Conservation (phyloP, 108 stramenopile species). For the Aurantiochytrium sp. region DNA sequence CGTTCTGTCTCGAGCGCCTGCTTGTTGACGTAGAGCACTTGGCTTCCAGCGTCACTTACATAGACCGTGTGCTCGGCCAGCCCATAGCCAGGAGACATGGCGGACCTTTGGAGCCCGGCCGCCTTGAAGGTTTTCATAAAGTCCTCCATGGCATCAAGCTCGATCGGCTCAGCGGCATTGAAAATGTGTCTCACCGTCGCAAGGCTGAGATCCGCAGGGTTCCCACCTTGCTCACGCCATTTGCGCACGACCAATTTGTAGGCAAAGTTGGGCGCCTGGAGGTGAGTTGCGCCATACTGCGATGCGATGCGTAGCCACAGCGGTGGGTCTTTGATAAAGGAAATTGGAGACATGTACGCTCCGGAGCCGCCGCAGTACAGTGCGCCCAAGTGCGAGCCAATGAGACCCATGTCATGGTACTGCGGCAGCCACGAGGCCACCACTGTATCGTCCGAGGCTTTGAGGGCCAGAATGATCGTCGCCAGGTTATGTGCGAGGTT, state of each 20-base stretch:
- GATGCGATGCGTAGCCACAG: conserved; percentile 74
- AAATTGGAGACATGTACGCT: conserved; percentile 86
- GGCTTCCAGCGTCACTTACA: conserved; percentile 74
- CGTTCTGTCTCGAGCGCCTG: conserved; percentile 47
- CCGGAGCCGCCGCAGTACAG: conserved; percentile 91
- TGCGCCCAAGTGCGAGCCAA: conserved; percentile 81
- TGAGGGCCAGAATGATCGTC: conserved; percentile 59
- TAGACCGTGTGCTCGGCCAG: conserved; percentile 97
- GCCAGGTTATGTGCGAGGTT: conserved; percentile 82
- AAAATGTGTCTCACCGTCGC: conserved; percentile 75
- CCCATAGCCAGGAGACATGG: conserved; percentile 87
- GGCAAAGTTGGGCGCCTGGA: conserved; percentile 97
- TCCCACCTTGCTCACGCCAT: conserved; percentile 32
- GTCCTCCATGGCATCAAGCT: conserved; percentile 59
- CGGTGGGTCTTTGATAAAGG: conserved; percentile 85
- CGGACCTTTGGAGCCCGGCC: conserved; percentile 58
- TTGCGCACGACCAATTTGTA: conserved; percentile 85
- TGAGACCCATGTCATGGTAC: conserved; percentile 99
- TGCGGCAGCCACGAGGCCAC: conserved; percentile 98
- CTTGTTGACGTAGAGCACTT: conserved; percentile 59
- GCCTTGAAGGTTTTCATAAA: conserved; percentile 65
- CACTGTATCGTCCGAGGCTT: conserved; percentile 66
- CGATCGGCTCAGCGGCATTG: conserved; percentile 94
- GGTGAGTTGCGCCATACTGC: conserved; percentile 76
- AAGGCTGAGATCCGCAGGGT: conserved; percentile 58